Conservation (phyloP, 2,329 filamentous ascomycete species). For the Pyrenochaeta sp. region DNA sequence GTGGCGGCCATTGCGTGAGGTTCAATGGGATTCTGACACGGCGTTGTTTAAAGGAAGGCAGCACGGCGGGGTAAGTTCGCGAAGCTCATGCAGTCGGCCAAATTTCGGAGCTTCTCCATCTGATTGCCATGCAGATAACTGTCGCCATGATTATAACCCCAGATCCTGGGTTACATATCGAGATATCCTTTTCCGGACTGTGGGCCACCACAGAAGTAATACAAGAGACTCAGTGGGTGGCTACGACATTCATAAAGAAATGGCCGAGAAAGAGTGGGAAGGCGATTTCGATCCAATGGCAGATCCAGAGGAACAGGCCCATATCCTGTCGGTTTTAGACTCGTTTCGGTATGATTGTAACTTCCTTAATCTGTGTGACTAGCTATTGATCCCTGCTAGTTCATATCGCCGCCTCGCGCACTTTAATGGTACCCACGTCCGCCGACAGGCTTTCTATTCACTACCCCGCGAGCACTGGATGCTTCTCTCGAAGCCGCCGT, state of each 20-base stretch:
- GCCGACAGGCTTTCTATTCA: constrained; percentile 92
- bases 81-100: background rate
- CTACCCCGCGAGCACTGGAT: constrained; percentile 85
- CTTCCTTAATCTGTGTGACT: background rate
- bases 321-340: constrained; percentile 83
- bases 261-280: constrained; percentile 58
- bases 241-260: constrained; percentile 4
- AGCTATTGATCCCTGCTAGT: constrained; percentile 54
- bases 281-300: constrained; percentile 71
- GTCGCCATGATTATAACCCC: background rate
- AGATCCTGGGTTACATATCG: background rate
- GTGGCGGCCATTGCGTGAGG: constrained; percentile 27
- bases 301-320: constrained; percentile 81
- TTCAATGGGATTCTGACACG: background rate
- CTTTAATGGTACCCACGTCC: constrained; percentile 88
- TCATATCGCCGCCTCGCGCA: constrained; percentile 88
- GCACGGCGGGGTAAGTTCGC: constrained; percentile 1
- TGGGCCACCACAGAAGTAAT: background rate
- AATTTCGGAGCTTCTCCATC: background rate
- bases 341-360: constrained; percentile 77
- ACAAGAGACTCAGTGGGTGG: background rate
- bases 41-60: background rate
- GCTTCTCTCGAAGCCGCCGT: constrained; percentile 80
- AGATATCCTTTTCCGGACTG: too few species aligned
- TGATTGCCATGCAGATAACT: too few species aligned